These are phyloP conservation scores for Kickxella alabastrina DNA, from an alignment of 192 early-diverging fungal species.

Conservation along the genomic window DNA sequence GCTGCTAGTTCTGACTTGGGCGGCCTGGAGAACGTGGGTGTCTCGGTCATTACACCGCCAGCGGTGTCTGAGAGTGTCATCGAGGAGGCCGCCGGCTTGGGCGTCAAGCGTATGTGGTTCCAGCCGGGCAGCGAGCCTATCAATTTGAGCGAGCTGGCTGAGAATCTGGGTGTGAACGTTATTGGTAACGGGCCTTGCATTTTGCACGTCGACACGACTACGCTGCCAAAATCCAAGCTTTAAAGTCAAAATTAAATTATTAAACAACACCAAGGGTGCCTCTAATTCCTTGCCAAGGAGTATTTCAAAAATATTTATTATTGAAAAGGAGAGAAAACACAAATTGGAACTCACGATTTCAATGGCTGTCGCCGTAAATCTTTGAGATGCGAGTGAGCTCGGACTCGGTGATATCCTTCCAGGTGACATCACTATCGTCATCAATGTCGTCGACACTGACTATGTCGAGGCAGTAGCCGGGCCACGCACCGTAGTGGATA, in stretches of 20 bases:
- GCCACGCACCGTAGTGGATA: too few species aligned
- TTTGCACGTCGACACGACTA: slow-evolving; percentile 9
- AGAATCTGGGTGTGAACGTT: slow-evolving; percentile 8
- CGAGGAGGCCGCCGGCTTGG: slow-evolving; percentile 8
- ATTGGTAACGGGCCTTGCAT: slow-evolving; percentile 30
- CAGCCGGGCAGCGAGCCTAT: slow-evolving; percentile 41
- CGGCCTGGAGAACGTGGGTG: neutral
- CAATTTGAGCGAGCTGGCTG: slow-evolving; percentile 4
- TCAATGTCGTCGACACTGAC: too few species aligned
- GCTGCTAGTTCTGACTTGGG: neutral
- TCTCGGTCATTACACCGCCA: slow-evolving; percentile 34
- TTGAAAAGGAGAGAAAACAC: too few species aligned
- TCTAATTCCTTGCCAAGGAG: too few species aligned
- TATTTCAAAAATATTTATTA: too few species aligned
- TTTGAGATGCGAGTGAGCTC: too few species aligned
- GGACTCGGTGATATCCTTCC: too few species aligned
- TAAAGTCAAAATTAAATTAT: slow-evolving; percentile 1
- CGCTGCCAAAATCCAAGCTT: slow-evolving; percentile 8
- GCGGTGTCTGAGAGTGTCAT: slow-evolving; percentile 11
- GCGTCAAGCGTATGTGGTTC: slow-evolving; percentile 27
- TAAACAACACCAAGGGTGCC: too few species aligned
- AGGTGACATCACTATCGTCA: too few species aligned
- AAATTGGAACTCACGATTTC: too few species aligned
- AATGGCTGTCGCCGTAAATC: too few species aligned
- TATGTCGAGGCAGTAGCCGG: too few species aligned